Conservation (phyloP, 176 grass and related monocot species). For the Eleusine coracana region DNA sequence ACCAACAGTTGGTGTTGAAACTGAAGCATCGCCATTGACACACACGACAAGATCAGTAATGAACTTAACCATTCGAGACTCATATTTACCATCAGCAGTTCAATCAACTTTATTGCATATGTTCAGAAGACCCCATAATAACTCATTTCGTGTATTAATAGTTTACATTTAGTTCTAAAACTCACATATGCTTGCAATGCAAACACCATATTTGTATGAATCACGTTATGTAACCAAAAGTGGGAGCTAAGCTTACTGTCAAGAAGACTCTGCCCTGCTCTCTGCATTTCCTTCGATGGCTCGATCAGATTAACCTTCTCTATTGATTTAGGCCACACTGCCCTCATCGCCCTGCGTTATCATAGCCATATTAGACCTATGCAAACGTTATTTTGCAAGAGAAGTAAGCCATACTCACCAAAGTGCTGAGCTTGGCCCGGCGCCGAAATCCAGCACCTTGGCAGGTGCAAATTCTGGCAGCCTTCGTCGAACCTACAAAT, state of each 20-base stretch:
- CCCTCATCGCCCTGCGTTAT: constrained; percentile 81
- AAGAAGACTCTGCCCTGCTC: constrained; percentile 85
- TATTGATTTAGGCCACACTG: constrained; percentile 87
- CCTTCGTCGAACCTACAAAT: constrained; percentile 54
- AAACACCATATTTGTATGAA: constrained; percentile 5
- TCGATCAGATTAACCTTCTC: constrained; percentile 88
- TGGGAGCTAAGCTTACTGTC: constrained; percentile 58
- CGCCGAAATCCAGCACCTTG: constrained; percentile 90
- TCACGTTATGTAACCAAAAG: not conserved
- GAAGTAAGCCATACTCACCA: constrained; percentile 53
- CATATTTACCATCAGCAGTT: constrained; percentile 20
- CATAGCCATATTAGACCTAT: constrained; percentile 18
- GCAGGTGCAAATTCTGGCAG: constrained; percentile 71
- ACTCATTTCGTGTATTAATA: not conserved
- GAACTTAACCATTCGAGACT: constrained; percentile 2
- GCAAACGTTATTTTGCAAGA: not conserved
- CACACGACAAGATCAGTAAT: constrained; percentile 6
- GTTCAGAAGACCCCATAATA: not conserved
- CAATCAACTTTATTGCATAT: not conserved
- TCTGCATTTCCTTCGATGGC: constrained; percentile 98
- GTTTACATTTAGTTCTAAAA: not conserved
- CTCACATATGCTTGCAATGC: not conserved
- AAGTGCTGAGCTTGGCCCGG: constrained; percentile 90
- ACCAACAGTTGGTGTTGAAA: constrained; percentile 20
- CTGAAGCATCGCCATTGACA: constrained; percentile 3